A percentile compares a stretch with the other conserved stretches of the same genome.
phyloP scores from a whole-genome alignment of 2,329 filamentous ascomycete species.

The Exutisphaerella laricina region DNA sequence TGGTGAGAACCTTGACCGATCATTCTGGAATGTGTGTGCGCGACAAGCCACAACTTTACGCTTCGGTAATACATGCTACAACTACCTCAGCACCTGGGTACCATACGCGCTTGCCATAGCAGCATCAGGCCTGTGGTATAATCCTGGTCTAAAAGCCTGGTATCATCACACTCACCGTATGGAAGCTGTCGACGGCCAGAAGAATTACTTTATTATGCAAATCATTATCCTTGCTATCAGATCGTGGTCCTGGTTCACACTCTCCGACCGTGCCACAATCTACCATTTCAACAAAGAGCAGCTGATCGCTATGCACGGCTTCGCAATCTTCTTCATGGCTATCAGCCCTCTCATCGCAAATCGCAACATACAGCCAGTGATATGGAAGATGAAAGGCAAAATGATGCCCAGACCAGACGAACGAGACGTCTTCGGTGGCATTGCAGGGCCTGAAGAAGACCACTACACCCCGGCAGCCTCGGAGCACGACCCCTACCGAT shows the following conservation, averaged over 20 bases:
- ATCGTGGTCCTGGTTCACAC: constrained; percentile 35
- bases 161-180: constrained; percentile 28
- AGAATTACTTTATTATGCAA: constrained; percentile 63
- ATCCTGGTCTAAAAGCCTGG: constrained; percentile 29
- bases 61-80: constrained; percentile 22
- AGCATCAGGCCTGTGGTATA: constrained; percentile 29
- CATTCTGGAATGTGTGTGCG: constrained; percentile 15
- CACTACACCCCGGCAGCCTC: constrained; percentile 24
- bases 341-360: constrained; percentile 32
- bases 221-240: constrained; percentile 54
- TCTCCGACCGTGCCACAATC: constrained; percentile 21
- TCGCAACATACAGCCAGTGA: constrained; percentile 21
- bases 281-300: constrained; percentile 23
- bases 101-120: constrained; percentile 22
- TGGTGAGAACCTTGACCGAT: not conserved
- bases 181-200: constrained; percentile 37
- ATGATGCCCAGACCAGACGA: constrained; percentile 32
- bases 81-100: constrained; percentile 22
- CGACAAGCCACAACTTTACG: constrained; percentile 11
- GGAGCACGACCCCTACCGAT: constrained; percentile 24
- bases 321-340: constrained; percentile 49
- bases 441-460: constrained; percentile 25
- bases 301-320: constrained; percentile 50
- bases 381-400: constrained; percentile 29
- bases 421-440: constrained; percentile 24